These are phyloP conservation scores for Xerocomus brunneocitrinus DNA, from an alignment of 768 basidiomycete genomes.

Conservation along the genomic window DNA sequence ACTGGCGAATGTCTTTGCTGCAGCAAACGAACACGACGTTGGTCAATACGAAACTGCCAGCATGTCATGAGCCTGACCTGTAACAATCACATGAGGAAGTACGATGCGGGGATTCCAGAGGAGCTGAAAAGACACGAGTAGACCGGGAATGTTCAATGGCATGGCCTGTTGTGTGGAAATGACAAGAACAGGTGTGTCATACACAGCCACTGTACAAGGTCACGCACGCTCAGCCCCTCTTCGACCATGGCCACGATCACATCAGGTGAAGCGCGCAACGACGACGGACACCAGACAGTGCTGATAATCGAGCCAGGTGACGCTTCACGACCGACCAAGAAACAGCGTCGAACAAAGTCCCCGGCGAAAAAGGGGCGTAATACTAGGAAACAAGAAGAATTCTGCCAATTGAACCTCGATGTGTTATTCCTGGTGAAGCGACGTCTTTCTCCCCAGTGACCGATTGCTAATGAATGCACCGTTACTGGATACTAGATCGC, in stretches of 20 bases:
- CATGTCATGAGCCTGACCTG: conserved; percentile 43
- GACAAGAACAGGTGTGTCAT: background rate
- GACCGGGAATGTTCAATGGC: conserved; percentile 72
- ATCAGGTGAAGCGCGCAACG: too few relatives aligned
- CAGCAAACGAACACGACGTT: conserved; percentile 12
- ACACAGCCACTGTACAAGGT: background rate
- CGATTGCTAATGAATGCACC: background rate
- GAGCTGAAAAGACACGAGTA: conserved; percentile 68
- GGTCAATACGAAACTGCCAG: conserved; percentile 1
- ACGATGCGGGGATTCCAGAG: conserved; percentile 62
- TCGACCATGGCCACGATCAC: too few relatives aligned
- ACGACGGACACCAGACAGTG: too few relatives aligned
- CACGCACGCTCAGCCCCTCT: too few relatives aligned
- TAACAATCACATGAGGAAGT: conserved; percentile 59
- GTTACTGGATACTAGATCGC: conserved; percentile 32
- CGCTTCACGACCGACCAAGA: background rate
- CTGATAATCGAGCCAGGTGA: background rate
- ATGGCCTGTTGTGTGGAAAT: conserved; percentile 20
- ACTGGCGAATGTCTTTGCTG: conserved; percentile 78
- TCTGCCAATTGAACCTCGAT: conserved; percentile 13
- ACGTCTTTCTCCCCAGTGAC: background rate
- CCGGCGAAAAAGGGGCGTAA: background rate
- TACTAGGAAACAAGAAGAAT: background rate
- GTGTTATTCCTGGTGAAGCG: conserved; percentile 16
- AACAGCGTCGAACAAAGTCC: background rate